Base-by-base conservation (phyloP, 1,139 yeast genomes). In the Protomyces inouyei region DNA sequence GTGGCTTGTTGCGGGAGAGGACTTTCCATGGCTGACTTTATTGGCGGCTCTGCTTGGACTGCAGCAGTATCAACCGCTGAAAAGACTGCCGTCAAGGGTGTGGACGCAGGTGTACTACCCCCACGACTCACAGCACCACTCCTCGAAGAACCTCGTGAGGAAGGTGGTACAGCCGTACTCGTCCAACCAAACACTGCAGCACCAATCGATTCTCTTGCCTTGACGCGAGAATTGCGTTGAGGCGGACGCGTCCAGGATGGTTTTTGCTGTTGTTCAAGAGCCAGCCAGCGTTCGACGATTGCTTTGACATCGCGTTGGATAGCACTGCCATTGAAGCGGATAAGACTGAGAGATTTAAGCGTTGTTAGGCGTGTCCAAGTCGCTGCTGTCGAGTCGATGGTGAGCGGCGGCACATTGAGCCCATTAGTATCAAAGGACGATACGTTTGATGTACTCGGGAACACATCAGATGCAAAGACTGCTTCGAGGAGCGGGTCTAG, bases 241-340 rank as follows among this genome's bases (percentile, higher is more conserved):
- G 4, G 12, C 10, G 63, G 63, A 6, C 63, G 52, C 25, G 38
- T 35, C 63, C 63, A 59, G 14, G 63, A 59, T 23, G 63, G 63
- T 43, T 18, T n/a, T 28, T 52, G 57, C 40, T 52, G 43, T 14
- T 43, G 28, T 6, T 28, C 35, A 16, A 18, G 37, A 16, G 43
- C 38, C 4, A 52, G 52, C 63, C 63, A 59, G 6, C 32, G 28
- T 12, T 21, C 52, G 5, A 59, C 43, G 32, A 59, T 52, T 5
- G 28, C 18, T 10, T n/a, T 6, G 28, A 52, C 36, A 14, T 59
- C 52, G 14, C 32, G 14, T 35, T 52, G 48, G 9, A 59, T 38
- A 12, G 43, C 46, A 40, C 63, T 59, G 32, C 52, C 38, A 1
- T 12, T 32, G 28, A 52, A 59, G 23, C 16, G 32, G n/a, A 59